These are phyloP conservation scores for Dioszegia crocea DNA, from an alignment of 768 basidiomycete species.

Conservation along the genomic window DNA sequence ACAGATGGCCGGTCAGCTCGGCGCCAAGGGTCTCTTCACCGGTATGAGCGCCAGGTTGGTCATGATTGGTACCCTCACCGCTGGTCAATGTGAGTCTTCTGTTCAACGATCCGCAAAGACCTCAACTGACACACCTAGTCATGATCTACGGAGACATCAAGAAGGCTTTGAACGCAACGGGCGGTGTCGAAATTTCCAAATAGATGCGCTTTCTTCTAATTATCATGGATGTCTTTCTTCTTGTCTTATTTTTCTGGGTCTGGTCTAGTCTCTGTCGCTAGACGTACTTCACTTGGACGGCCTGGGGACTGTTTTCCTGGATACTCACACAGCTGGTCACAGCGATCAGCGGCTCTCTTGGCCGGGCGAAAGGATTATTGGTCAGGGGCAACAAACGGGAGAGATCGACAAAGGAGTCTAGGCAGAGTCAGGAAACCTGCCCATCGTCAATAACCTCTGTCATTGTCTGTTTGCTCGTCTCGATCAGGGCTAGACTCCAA, in stretches of 20 bases:
- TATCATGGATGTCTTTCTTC: background rate
- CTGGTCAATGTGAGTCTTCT: constrained; percentile 50
- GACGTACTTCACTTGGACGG: too few relatives aligned
- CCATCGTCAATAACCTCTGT: too few relatives aligned
- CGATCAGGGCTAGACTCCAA: too few relatives aligned
- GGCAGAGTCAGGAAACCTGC: too few relatives aligned
- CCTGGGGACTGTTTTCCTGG: too few relatives aligned
- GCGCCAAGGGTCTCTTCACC: constrained; percentile 52
- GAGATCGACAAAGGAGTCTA: background rate
- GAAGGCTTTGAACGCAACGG: constrained; percentile 43
- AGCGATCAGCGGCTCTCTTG: too few relatives aligned
- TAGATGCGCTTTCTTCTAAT: constrained; percentile 15
- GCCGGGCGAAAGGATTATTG: too few relatives aligned
- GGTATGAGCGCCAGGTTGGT: constrained; percentile 52
- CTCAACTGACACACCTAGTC: constrained; percentile 17
- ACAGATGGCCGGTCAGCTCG: constrained; percentile 51
- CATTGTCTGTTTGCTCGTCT: too few relatives aligned
- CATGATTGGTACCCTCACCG: constrained; percentile 54
- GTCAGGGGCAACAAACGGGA: background rate
- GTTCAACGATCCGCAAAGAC: too few relatives aligned
- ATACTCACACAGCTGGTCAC: too few relatives aligned
- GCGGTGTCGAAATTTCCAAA: constrained; percentile 48
- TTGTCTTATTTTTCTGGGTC: background rate
- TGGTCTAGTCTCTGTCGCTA: too few relatives aligned
- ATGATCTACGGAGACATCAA: constrained; percentile 49